Conservation (phyloP, 352 stramenopile genomes). For the Globisporangium iwayamae region DNA sequence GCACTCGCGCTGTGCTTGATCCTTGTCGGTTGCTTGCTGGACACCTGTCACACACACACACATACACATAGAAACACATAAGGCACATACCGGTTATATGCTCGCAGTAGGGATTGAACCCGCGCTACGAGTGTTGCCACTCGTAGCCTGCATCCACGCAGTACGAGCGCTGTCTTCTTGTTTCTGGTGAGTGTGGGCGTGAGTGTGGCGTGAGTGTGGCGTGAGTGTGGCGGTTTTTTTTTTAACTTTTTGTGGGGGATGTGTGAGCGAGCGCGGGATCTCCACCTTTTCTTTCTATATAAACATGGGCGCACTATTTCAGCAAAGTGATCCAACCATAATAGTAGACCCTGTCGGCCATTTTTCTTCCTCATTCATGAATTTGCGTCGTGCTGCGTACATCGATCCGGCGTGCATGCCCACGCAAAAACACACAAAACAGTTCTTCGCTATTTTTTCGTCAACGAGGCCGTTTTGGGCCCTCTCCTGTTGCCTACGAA, state of each 20-base stretch:
- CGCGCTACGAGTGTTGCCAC: neutral
- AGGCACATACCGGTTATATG: neutral
- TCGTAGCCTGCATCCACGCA: neutral
- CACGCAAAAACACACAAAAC: constrained; percentile 4
- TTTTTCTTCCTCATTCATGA: constrained; percentile 1
- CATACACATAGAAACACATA: neutral
- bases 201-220: no score
- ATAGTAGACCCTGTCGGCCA: neutral
- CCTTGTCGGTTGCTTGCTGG: neutral
- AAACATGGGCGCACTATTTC: neutral
- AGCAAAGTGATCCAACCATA: constrained; percentile 1
- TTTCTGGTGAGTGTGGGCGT: neutral
- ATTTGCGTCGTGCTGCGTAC: neutral
- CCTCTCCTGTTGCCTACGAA: neutral
- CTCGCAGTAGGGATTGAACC: neutral
- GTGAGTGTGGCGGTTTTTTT: neutral
- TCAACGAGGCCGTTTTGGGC: constrained; percentile 2
- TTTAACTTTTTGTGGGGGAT: neutral
- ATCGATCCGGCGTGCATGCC: neutral
- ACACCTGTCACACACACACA: neutral
- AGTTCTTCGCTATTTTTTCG: constrained; percentile 1
- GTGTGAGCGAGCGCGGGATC: neutral
- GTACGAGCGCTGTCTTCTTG: neutral
- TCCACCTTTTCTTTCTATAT: neutral
- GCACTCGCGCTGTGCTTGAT: constrained; percentile 1